Conservation (phyloP, 2,329 filamentous ascomycete genomes). For the Penicillium sp. region DNA sequence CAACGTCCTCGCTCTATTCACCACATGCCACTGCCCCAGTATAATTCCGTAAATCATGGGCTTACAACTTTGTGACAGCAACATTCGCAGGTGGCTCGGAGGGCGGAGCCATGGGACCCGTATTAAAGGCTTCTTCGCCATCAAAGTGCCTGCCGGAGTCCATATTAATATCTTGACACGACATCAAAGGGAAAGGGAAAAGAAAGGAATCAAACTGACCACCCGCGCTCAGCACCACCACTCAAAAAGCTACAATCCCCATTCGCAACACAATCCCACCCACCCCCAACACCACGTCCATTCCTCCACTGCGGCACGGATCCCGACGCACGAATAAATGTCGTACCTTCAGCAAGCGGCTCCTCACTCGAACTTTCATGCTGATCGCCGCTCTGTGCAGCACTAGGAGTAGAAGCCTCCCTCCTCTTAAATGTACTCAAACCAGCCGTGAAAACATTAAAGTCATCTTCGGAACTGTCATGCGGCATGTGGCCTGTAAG, state of each 20-base stretch:
- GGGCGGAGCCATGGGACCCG: constrained; percentile 27
- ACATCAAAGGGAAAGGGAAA: constrained; percentile 2
- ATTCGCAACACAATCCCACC: constrained; percentile 77
- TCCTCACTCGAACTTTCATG: neutral
- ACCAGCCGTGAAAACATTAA: constrained; percentile 78
- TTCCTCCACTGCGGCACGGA: constrained; percentile 51
- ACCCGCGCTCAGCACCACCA: constrained; percentile 80
- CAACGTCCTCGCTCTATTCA: neutral
- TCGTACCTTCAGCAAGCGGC: constrained; percentile 29
- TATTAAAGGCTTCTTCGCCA: constrained; percentile 47
- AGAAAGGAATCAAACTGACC: constrained; percentile 53
- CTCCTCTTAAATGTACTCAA: constrained; percentile 65
- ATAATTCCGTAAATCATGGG: too few species aligned
- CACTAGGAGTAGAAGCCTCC: constrained; percentile 4
- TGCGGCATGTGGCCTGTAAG: constrained; percentile 76
- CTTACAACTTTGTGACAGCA: constrained; percentile 22
- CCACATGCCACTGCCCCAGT: neutral
- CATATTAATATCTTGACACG: constrained; percentile 19
- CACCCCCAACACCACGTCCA: constrained; percentile 64
- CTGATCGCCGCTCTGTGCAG: constrained; percentile 24
- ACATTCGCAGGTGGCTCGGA: constrained; percentile 15
- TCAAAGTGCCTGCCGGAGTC: constrained; percentile 41
- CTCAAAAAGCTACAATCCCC: constrained; percentile 82
- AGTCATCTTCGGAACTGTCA: constrained; percentile 71
- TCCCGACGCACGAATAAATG: constrained; percentile 16